Percentiles rank a stretch among this genome's conserved stretches.
These are phyloP conservation scores for Hondaea fermentalgiana DNA, from an alignment of 108 stramenopile species.

Conservation along the genomic window DNA sequence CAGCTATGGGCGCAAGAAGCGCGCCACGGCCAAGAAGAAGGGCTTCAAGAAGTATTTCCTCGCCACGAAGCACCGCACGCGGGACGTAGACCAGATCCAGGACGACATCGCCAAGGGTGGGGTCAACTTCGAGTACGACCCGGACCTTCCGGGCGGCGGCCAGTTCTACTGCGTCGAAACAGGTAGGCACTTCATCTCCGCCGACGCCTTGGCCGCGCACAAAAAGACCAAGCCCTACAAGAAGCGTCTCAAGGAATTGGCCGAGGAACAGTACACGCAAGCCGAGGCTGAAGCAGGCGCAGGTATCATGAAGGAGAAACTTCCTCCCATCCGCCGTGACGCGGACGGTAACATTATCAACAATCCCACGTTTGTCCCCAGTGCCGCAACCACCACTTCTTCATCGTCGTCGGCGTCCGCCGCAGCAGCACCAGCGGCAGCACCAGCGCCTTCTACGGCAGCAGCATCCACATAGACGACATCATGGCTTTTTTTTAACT, in stretches of 20 bases:
- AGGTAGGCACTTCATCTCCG: constrained; percentile 81
- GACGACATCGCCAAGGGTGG: constrained; percentile 77
- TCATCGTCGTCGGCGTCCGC: neutral
- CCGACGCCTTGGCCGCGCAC: constrained; percentile 75
- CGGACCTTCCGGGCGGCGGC: constrained; percentile 91
- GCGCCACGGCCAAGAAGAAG: constrained; percentile 15
- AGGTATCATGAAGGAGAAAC: constrained; percentile 18
- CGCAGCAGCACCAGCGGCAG: neutral
- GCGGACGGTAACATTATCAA: neutral
- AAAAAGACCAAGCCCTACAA: constrained; percentile 65
- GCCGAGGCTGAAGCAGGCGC: constrained; percentile 12
- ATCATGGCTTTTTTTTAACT: too few species aligned
- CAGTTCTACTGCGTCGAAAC: constrained; percentile 94
- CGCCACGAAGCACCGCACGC: constrained; percentile 51
- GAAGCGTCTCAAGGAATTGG: constrained; percentile 1
- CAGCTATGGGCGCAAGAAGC: neutral
- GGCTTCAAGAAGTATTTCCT: constrained; percentile 8
- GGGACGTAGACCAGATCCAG: constrained; percentile 93
- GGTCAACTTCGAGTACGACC: constrained; percentile 71
- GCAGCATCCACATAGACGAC: too few species aligned
- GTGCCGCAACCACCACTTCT: neutral
- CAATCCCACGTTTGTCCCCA: neutral
- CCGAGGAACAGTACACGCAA: constrained; percentile 21
- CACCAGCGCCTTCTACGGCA: neutral
- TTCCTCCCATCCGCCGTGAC: neutral